A percentile compares a stretch with the other conserved stretches of the same genome.
Conservation (phyloP, 306 rosid species). For the Spatholobus suberectus region DNA sequence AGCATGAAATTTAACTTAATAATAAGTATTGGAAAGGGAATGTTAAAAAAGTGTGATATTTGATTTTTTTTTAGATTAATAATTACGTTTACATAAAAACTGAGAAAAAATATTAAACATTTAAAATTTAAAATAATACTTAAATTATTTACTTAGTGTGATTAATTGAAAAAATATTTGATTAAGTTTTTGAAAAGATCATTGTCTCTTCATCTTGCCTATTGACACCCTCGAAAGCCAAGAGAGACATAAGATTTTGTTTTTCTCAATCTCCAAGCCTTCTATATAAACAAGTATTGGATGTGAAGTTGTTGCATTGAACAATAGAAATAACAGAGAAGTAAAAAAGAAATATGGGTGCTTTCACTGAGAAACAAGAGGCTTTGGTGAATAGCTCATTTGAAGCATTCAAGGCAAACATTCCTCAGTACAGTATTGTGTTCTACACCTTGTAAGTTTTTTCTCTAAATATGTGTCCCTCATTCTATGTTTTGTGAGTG, state of each 20-base stretch:
- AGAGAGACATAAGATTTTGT: neutral
- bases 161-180: neutral
- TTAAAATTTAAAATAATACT: neutral
- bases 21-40: neutral
- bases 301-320: neutral
- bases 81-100: neutral
- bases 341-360: neutral
- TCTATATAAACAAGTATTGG: neutral
- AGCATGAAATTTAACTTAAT: neutral
- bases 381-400: conserved; percentile 36
- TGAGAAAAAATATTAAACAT: neutral
- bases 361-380: conserved; percentile 31
- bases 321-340: neutral
- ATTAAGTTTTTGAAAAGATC: neutral
- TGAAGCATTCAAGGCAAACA: conserved; percentile 33
- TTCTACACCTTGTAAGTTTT: conserved; percentile 43
- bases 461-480: neutral
- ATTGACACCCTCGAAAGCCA: neutral
- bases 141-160: neutral
- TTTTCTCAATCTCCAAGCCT: neutral
- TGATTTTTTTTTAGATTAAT: neutral
- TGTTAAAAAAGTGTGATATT: neutral
- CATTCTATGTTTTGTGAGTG: neutral
- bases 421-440: conserved; percentile 29
- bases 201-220: neutral